These are phyloP conservation scores for Fusarium sp. DNA, from an alignment of 2,329 filamentous ascomycete species.

Conservation along the genomic window DNA sequence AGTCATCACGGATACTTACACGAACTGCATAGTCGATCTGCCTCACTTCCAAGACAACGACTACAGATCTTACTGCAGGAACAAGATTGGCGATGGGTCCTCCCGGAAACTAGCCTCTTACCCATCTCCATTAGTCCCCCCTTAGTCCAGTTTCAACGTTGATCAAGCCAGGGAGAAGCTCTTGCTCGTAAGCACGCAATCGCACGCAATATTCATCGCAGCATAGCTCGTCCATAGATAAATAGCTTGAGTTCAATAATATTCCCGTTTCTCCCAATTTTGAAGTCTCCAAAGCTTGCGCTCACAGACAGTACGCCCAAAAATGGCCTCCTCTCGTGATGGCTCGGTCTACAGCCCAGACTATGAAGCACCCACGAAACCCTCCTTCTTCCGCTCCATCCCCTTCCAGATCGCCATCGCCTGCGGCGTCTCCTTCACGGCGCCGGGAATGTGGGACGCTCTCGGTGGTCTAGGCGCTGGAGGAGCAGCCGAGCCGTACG, in stretches of 20 bases:
- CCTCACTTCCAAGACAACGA: neutral
- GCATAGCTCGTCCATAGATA: neutral
- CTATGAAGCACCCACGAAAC: neutral
- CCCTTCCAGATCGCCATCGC: constrained; percentile 38
- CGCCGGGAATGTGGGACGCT: constrained; percentile 47
- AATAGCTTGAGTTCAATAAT: neutral
- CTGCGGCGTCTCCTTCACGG: constrained; percentile 41
- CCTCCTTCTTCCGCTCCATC: constrained; percentile 31
- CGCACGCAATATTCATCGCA: constrained; percentile 16
- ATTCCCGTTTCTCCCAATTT: neutral
- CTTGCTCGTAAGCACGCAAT: constrained; percentile 22
- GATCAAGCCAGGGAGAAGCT: constrained; percentile 1
- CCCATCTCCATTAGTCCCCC: neutral
- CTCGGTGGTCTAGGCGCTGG: constrained; percentile 47
- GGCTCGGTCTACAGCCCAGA: constrained; percentile 3
- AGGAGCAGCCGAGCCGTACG: constrained; percentile 71
- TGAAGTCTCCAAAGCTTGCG: neutral
- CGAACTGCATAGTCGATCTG: neutral
- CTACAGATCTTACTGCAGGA: constrained; percentile 11
- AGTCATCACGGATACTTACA: neutral
- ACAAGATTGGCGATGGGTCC: constrained; percentile 14
- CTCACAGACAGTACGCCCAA: neutral
- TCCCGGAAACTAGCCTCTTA: neutral
- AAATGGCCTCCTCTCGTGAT: constrained; percentile 21
- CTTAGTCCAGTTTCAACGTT: constrained; percentile 12